These are phyloP conservation scores for Calonectria leucothoes DNA, from an alignment of 2,329 filamentous ascomycete species.

Conservation along the genomic window DNA sequence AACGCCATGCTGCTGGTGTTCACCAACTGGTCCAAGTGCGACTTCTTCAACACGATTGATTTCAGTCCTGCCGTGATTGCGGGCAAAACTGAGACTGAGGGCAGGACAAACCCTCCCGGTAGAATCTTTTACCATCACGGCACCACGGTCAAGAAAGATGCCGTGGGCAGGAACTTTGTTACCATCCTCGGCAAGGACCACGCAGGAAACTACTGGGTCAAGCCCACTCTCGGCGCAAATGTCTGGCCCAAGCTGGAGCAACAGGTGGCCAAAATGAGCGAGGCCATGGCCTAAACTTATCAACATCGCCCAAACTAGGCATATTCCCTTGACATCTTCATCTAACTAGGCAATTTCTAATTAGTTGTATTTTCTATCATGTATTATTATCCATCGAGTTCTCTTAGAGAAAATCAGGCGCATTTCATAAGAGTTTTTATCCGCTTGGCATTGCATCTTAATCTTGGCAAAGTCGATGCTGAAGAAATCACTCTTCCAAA, in stretches of 20 bases:
- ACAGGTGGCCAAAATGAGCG: not conserved
- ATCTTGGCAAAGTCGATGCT: not conserved
- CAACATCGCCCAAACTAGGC: not conserved
- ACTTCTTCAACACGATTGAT: not conserved
- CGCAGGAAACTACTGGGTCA: not conserved
- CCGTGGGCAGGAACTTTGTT: not conserved
- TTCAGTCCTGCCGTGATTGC: not conserved
- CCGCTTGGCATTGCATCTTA: not conserved
- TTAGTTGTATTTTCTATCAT: not conserved
- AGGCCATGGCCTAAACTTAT: not conserved
- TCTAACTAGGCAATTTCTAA: too few relatives aligned
- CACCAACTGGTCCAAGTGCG: constrained; percentile 1
- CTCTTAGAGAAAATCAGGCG: not conserved
- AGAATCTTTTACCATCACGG: not conserved
- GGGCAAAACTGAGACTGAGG: not conserved
- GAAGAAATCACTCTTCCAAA: not conserved
- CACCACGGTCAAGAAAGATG: not conserved
- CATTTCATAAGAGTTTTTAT: not conserved
- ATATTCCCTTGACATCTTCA: not conserved
- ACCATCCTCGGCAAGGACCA: not conserved
- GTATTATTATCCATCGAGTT: not conserved
- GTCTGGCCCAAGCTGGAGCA: not conserved
- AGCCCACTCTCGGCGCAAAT: not conserved
- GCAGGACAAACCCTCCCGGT: not conserved
- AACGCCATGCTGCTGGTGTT: not conserved